phyloP scores from a whole-genome alignment of 495 filamentous ascomycete species.

The Penicillium lividum region DNA sequence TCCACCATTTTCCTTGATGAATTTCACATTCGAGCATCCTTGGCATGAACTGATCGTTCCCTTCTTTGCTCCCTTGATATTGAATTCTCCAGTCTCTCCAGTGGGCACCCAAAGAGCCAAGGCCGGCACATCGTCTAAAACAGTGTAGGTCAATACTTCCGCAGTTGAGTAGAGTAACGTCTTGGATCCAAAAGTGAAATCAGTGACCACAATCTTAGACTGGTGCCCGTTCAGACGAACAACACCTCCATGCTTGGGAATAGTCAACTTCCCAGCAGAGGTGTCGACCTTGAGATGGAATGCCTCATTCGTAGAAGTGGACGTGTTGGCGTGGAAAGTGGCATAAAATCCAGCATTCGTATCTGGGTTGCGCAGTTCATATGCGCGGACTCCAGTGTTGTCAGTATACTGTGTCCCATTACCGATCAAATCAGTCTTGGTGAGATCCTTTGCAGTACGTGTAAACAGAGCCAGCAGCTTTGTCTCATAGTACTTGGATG shows the following conservation, averaged over 20 bases:
- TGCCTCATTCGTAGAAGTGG: slow-evolving; percentile 43
- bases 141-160: slow-evolving; percentile 55
- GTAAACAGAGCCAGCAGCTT: slow-evolving; percentile 60
- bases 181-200: slow-evolving; percentile 52
- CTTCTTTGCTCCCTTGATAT: slow-evolving; percentile 46
- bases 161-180: slow-evolving; percentile 61
- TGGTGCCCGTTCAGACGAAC: slow-evolving; percentile 58
- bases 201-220: slow-evolving; percentile 61
- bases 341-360: slow-evolving; percentile 60
- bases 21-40: slow-evolving; percentile 41
- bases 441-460: slow-evolving; percentile 53
- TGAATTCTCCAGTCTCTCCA: slow-evolving; percentile 57
- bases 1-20: slow-evolving; percentile 32
- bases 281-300: slow-evolving; percentile 58
- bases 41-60: slow-evolving; percentile 33
- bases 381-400: slow-evolving; percentile 46
- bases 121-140: slow-evolving; percentile 48
- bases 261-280: slow-evolving; percentile 50
- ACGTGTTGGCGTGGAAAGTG: slow-evolving; percentile 51
- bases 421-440: slow-evolving; percentile 52
- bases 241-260: slow-evolving; percentile 38
- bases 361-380: slow-evolving; percentile 56
- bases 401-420: slow-evolving; percentile 60
- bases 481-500: slow-evolving; percentile 60
- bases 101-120: slow-evolving; percentile 55